Evolutionary conservation across 2,329 filamentous ascomycete genomes (phyloP), one percentile per base, ranked within the genome.

Genomic region (Emergomyces orientalis): DNA sequence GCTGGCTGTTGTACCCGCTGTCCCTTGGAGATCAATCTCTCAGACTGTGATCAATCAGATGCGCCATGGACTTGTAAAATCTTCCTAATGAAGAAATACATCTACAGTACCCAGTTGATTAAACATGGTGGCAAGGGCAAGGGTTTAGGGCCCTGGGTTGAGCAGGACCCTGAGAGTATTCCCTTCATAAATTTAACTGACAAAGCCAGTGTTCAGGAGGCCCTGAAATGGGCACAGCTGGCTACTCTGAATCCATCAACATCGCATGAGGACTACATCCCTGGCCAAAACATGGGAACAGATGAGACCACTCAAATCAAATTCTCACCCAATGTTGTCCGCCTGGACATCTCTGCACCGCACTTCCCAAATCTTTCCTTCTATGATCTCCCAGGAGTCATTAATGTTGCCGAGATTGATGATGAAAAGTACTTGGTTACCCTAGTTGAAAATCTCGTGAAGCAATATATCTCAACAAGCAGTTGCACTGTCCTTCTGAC

Each of bases 371-470:
- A 90, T 6, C 72, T 96, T 0, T 90, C 88, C 0, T 95, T 96
- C 68, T 93, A 90, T 65, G 91, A 96, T 65, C 80, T 96, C 0
- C 91, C 91, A 0, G 91, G 91, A 0, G 85, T 95, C 0, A 93
- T 96, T 65, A 85, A 86, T 25, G 87, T 87, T 8, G 82, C 87
- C 0, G 84, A 85, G 1, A 80, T 85, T 8, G 82, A 82, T 8
- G 79, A 84, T 2, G 86, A 92, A 19, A 79, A 83, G 11, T 89
- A 89, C 63, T 77, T 93, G 0, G 87, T 92, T 14, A 78, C 81
- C 0, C 84, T 94, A 0, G 88, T 96, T 0, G 81, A 86, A 59
- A 88, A 88, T 22, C 72, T 96, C 0, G 86, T 90, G 0, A 81
- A 79, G 1, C 79, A 85, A 0, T 95, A 95, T 67, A 86, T 96